Evolutionary conservation across 352 stramenopile species (phyloP), one percentile per base, ranked within the genome.

Genomic region (Globisporangium nodosum): DNA sequence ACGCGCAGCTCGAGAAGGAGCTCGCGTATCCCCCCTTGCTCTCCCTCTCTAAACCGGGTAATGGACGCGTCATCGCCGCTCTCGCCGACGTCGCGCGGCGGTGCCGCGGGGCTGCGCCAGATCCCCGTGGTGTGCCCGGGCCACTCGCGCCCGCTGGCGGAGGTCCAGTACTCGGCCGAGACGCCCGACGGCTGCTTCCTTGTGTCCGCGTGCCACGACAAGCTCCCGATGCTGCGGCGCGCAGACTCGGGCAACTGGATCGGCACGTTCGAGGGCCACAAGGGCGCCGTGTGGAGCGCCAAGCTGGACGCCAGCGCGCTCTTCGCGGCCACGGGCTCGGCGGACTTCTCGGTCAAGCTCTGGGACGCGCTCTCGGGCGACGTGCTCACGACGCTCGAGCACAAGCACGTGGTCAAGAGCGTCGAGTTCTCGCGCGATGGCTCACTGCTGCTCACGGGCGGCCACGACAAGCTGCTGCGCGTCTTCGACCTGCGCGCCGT

Each of bases 351-450:
- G 13, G 96, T 96, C 46, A 96, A 97, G 61, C 71, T 99, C 16
- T 99, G 97, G 97, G 95, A 99, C 76, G 97, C 96, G 8, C 88
- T 98, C 48, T 98, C 95, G 35, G 97, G 96, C 50, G 84, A 97
- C 31, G 70, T 83, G n/a, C 67, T 98, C 33, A 81, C 90, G 8
- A 95, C 87, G n/a, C 93, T 98, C 37, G 78, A 96, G 33, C 97
- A 99, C 77, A 93, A 96, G 60, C 96, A 99, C 73, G 96, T 99
- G 57, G 96, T 99, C 58, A 99, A 99, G 77, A 96, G 81, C 20
- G 87, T 98, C 50, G 88, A 87, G 52, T 99, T 99, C 78, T 90
- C 90, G 40, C 66, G 55, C 3, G 88, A 98, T 61, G 88, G 82
- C 33, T 66, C 75, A 48, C 69, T 72, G 20, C 76, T 99, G 55